A percentile compares a stretch with the other conserved stretches of the same genome.
phyloP scores from a whole-genome alignment of 2,329 filamentous ascomycete species.

The Raffaelea arxii region DNA sequence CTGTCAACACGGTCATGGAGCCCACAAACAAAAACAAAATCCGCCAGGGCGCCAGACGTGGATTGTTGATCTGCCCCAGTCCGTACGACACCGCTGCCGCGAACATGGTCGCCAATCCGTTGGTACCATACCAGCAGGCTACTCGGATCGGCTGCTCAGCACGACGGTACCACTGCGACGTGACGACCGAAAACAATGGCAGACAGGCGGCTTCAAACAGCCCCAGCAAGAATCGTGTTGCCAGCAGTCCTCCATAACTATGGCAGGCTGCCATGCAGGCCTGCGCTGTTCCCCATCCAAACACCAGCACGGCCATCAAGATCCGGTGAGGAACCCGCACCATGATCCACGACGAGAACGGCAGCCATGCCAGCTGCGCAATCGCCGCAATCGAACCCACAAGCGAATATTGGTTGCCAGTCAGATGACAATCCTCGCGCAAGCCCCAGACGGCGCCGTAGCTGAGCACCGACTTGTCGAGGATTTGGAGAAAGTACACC shows the following conservation, averaged over 20 bases:
- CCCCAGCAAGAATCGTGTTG: constrained; percentile 22
- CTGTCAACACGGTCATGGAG: constrained; percentile 47
- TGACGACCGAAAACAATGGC: constrained; percentile 36
- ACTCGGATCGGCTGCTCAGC: constrained; percentile 53
- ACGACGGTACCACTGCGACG: constrained; percentile 35
- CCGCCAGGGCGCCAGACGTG: constrained; percentile 23
- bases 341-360: constrained; percentile 49
- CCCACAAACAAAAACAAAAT: constrained; percentile 53
- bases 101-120: constrained; percentile 46
- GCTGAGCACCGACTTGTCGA: constrained; percentile 50
- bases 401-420: constrained; percentile 45
- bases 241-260: constrained; percentile 17
- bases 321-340: constrained; percentile 51
- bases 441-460: constrained; percentile 48
- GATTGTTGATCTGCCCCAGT: constrained; percentile 38
- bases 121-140: constrained; percentile 58
- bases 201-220: constrained; percentile 28
- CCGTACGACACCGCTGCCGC: constrained; percentile 48
- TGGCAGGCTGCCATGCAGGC: constrained; percentile 21
- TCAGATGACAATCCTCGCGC: constrained; percentile 36
- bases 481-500: constrained; percentile 50
- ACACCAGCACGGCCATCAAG: constrained; percentile 40
- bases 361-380: constrained; percentile 51
- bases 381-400: constrained; percentile 48
- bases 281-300: constrained; percentile 35